Evolutionary conservation across 2,329 filamentous ascomycete genomes (phyloP), one percentile per base, ranked within the genome.

Genomic region (Claviceps lovelessii): DNA sequence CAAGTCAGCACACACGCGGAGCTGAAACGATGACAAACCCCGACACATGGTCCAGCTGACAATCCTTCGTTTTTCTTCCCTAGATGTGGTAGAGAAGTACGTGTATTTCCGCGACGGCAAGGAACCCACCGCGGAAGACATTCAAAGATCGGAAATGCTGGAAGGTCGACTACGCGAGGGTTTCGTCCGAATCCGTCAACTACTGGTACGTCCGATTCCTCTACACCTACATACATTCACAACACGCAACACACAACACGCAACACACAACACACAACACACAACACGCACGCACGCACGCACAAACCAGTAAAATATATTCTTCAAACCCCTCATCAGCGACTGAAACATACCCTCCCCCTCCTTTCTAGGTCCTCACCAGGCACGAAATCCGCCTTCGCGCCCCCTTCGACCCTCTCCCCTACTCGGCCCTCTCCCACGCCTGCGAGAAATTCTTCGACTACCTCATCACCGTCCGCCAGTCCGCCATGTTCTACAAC

Each of bases 161-260:
- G 79, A 83, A 64, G 78, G 77, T 13, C 73, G 76, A 35, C 66
- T 83, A n/a, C 71, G 79, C 46, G 79, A 83, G 67, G 78, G 78
- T 4, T 81, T 82, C 51, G 75, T 81, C 7, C 68, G 79, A 46
- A 75, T 82, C 53, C 69, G 78, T 45, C 76, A 82, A 60, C 68
- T 82, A 10, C 64, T 81, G 55, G 76, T 76, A 59, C 61, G 59
- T 33, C 28, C 10, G 29, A n/a, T 29, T n/a, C 28, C 8, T 35
- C 10, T 13, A 39, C 35, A 35, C 9, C 15, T 29, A 29, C 31
- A 51, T 17, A 7, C 5, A 46, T 7, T 13, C 9, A 28, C 23
- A 53, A 35, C 29, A 49, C 47, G n/a, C n/a, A n/a, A n/a, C n/a
- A n/a, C n/a, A n/a, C n/a, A n/a, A n/a, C n/a, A n/a, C n/a, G n/a